Percentiles rank a stretch among this genome's conserved stretches.
Conservation (phyloP, 1,284 basidiomycete species). For the Pseudozyma hubeiensis region DNA sequence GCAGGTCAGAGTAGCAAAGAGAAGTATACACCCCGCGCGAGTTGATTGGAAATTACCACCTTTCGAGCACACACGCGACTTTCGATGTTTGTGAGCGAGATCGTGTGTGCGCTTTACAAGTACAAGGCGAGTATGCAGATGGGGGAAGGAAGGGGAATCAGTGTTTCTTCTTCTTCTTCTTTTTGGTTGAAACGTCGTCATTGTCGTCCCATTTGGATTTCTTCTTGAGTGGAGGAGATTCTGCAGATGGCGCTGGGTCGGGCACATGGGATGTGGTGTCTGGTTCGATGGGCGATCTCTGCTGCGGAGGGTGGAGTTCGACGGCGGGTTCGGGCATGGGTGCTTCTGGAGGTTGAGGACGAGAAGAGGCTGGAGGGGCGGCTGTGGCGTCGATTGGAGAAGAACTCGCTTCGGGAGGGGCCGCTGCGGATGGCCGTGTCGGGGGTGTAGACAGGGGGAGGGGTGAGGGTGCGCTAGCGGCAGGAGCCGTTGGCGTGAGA, state of each 20-base stretch:
- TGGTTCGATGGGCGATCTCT: too few relatives aligned
- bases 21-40: not conserved
- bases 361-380: too few relatives aligned
- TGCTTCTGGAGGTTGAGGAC: too few relatives aligned
- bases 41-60: not conserved
- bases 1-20: constrained; percentile 28
- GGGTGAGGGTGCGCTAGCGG: too few relatives aligned
- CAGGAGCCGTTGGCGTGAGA: not conserved
- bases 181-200: constrained; percentile 17
- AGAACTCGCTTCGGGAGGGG: not conserved
- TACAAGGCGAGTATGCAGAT: not conserved
- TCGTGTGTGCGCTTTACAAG: too few relatives aligned
- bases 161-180: constrained; percentile 24
- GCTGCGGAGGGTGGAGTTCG: too few relatives aligned
- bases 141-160: not conserved
- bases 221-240: constrained; percentile 1
- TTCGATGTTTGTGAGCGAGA: too few relatives aligned
- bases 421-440: not conserved
- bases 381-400: not conserved
- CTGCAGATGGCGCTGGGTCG: not conserved
- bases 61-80: too few relatives aligned
- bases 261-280: not conserved
- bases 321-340: too few relatives aligned
- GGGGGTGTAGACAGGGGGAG: not conserved
- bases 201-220: constrained; percentile 37